These are phyloP conservation scores for Ceratobasidium sp. DNA, from an alignment of 1,284 basidiomycete species.

Conservation along the genomic window DNA sequence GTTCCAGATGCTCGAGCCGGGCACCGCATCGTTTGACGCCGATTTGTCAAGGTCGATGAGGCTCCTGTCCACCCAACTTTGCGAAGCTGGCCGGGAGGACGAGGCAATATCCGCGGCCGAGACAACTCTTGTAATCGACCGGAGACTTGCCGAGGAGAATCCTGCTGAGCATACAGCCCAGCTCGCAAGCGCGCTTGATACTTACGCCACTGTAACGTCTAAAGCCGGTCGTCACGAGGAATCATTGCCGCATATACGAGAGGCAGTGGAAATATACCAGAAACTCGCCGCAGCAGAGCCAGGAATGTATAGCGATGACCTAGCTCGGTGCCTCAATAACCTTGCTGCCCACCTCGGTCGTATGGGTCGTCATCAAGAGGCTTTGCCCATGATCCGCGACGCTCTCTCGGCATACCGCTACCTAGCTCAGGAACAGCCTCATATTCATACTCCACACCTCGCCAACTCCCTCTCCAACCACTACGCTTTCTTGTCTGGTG, in stretches of 20 bases:
- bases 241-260: background rate
- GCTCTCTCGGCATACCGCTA: background rate
- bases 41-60: slow-evolving; percentile 4
- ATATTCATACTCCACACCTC: background rate
- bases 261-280: background rate
- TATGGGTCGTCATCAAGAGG: slow-evolving; percentile 5
- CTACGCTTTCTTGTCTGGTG: background rate
- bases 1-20: background rate
- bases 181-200: background rate
- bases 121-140: background rate
- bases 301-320: background rate
- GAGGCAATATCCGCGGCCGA: background rate
- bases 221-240: background rate
- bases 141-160: background rate
- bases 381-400: slow-evolving; percentile 3
- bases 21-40: background rate
- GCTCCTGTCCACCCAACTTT: background rate
- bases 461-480: background rate
- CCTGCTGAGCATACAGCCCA: background rate
- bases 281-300: background rate
- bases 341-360: background rate
- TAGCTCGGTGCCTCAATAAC: slow-evolving; percentile 1
- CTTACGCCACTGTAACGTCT: background rate
- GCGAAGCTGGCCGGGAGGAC: background rate
- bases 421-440: background rate